Percentiles rank a stretch among this genome's conserved stretches.
Conservation (phyloP, 2,329 filamentous ascomycete species). For the Scytalidium sp. region DNA sequence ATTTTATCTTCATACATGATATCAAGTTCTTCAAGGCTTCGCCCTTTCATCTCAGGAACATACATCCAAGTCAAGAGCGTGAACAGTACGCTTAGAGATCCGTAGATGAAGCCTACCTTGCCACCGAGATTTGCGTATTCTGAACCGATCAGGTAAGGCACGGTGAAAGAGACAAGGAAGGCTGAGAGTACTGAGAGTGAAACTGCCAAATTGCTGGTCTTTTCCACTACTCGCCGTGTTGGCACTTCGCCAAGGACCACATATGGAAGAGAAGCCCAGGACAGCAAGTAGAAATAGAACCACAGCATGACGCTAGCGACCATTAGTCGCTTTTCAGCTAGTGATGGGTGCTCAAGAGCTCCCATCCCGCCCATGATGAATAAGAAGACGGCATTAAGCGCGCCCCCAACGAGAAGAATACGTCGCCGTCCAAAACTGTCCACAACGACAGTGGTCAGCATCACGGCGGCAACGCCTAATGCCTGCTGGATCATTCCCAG, state of each 20-base stretch:
- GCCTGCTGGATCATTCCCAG: constrained; percentile 1
- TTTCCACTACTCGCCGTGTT: background rate
- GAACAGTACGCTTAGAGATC: constrained; percentile 15
- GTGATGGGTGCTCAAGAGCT: constrained; percentile 13
- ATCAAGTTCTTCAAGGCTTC: constrained; percentile 21
- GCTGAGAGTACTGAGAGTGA: background rate
- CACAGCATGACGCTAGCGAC: constrained; percentile 32
- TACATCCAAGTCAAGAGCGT: constrained; percentile 12
- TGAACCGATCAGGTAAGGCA: background rate
- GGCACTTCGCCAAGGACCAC: constrained; percentile 13
- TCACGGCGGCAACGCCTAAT: background rate
- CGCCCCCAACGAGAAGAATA: constrained; percentile 24
- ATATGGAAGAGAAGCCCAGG: constrained; percentile 33
- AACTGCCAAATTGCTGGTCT: background rate
- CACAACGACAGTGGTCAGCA: background rate
- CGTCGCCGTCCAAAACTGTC: constrained; percentile 7
- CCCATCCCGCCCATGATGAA: constrained; percentile 36
- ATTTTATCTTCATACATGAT: constrained; percentile 18
- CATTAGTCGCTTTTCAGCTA: constrained; percentile 23
- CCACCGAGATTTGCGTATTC: constrained; percentile 9
- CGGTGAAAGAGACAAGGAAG: background rate
- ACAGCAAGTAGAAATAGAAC: constrained; percentile 26
- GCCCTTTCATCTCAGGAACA: constrained; percentile 18
- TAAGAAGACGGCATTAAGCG: constrained; percentile 26
- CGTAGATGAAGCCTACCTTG: constrained; percentile 21